These are phyloP conservation scores for Hyaloscypha bicolor DNA, from an alignment of 495 filamentous ascomycete species.

Conservation along the genomic window DNA sequence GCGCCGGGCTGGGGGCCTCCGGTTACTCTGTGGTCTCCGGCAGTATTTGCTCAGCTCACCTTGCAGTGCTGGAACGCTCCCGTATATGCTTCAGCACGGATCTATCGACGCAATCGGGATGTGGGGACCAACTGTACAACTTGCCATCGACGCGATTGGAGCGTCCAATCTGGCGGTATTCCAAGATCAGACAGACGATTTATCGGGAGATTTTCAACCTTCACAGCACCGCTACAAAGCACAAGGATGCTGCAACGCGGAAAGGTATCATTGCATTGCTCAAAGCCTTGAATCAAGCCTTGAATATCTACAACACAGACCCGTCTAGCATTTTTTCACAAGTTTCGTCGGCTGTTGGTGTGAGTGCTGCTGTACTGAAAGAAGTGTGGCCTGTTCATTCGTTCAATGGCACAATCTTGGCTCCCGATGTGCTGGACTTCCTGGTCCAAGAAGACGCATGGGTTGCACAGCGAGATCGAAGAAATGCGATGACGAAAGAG, in stretches of 20 bases:
- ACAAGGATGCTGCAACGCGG: conserved; percentile 36
- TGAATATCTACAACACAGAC: conserved; percentile 36
- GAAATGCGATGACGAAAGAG: conserved; percentile 33
- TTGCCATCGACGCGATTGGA: conserved; percentile 39
- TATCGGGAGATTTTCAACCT: conserved; percentile 50
- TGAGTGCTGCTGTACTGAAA: conserved; percentile 37
- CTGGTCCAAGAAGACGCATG: conserved; percentile 44
- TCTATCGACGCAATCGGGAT: conserved; percentile 46
- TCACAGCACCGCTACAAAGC: conserved; percentile 43
- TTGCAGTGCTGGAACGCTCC: conserved; percentile 41
- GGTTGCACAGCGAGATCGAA: conserved; percentile 36
- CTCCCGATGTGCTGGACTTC: conserved; percentile 40
- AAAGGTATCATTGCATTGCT: conserved; percentile 45
- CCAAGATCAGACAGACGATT: conserved; percentile 36
- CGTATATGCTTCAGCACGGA: conserved; percentile 37
- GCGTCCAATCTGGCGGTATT: conserved; percentile 36
- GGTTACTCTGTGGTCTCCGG: conserved; percentile 43
- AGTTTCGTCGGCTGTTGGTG: conserved; percentile 37
- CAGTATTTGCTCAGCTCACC: conserved; percentile 40
- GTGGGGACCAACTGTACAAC: conserved; percentile 48
- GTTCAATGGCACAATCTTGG: conserved; percentile 39
- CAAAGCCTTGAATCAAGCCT: conserved; percentile 39
- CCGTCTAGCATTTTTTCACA: conserved; percentile 38
- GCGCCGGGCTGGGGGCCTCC: conserved; percentile 33
- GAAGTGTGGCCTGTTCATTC: conserved; percentile 44